Conservation (phyloP, 2,329 filamentous ascomycete genomes). For the Epichloe aotearoae region DNA sequence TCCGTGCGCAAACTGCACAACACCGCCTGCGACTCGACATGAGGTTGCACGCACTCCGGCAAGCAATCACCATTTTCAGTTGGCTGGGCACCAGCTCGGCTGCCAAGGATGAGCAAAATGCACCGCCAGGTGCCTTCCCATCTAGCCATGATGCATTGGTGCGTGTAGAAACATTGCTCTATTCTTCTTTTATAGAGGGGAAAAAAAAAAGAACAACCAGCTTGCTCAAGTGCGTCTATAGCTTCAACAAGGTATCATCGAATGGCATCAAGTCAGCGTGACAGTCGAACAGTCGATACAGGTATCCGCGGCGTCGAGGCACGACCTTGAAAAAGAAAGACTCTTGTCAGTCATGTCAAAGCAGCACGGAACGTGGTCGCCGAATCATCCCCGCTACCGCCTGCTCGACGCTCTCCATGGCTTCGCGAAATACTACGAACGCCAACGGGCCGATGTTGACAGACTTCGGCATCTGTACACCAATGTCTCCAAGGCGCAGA, state of each 20-base stretch:
- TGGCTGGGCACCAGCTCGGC: neutral
- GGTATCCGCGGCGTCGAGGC: slow-evolving; percentile 11
- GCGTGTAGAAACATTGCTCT: neutral
- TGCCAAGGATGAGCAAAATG: neutral
- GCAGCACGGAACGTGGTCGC: slow-evolving; percentile 19
- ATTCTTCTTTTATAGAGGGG: neutral
- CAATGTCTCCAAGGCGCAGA: slow-evolving; percentile 21
- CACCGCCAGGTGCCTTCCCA: neutral
- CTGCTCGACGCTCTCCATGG: slow-evolving; percentile 27
- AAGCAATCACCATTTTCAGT: neutral
- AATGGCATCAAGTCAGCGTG: slow-evolving; percentile 15
- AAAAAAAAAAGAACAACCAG: neutral
- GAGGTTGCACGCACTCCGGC: neutral
- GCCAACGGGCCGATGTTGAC: slow-evolving; percentile 23
- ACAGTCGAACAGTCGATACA: slow-evolving; percentile 13
- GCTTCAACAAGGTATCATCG: slow-evolving; percentile 6
- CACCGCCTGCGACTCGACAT: neutral
- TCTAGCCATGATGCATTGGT: neutral
- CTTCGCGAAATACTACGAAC: slow-evolving; percentile 21
- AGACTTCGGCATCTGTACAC: slow-evolving; percentile 23
- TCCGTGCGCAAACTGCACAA: neutral
- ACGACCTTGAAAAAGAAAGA: slow-evolving; percentile 18
- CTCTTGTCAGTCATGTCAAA: slow-evolving; percentile 18
- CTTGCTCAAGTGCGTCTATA: neutral
- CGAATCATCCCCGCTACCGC: slow-evolving; percentile 24